Evolutionary conservation across 2,329 filamentous ascomycete genomes (phyloP).

Genomic region (Fonsecaea pugnacius): DNA sequence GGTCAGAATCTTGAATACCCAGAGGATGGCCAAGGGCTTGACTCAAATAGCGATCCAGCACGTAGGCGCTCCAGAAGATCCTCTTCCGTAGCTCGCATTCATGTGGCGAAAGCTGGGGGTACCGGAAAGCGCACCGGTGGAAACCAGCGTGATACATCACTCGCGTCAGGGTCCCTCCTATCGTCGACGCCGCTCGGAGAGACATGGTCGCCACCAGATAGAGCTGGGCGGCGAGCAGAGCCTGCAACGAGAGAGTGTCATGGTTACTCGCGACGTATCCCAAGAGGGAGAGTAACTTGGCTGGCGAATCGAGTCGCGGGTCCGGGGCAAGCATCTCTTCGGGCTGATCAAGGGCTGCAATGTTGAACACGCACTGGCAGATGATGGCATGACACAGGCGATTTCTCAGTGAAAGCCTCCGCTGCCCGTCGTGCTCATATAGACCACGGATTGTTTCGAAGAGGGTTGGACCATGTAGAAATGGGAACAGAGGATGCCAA

Average conservation of each 20-base stretch:
- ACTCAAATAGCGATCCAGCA: slow-evolving; percentile 59
- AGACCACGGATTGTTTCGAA: slow-evolving; percentile 53
- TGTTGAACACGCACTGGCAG: slow-evolving; percentile 61
- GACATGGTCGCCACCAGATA: slow-evolving; percentile 62
- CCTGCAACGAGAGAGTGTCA: slow-evolving; percentile 52
- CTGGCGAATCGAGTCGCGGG: slow-evolving; percentile 52
- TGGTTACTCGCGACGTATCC: slow-evolving; percentile 54
- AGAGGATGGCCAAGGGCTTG: slow-evolving; percentile 62
- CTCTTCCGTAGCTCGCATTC: slow-evolving; percentile 57
- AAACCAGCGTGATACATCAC: slow-evolving; percentile 63
- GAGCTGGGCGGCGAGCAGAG: slow-evolving; percentile 58
- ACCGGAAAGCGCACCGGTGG: slow-evolving; percentile 62
- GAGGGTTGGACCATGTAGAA: slow-evolving; percentile 59
- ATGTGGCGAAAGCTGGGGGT: slow-evolving; percentile 53
- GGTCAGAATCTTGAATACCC: slow-evolving; percentile 60
- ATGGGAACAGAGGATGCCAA: slow-evolving; percentile 63
- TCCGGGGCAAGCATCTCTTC: slow-evolving; percentile 49
- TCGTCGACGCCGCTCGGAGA: slow-evolving; percentile 60
- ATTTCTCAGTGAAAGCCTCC: slow-evolving; percentile 42
- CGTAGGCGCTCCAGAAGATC: slow-evolving; percentile 63
- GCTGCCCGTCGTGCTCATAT: slow-evolving; percentile 40
- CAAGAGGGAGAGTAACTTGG: slow-evolving; percentile 57
- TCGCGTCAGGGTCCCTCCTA: slow-evolving; percentile 60
- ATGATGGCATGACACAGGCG: slow-evolving; percentile 54
- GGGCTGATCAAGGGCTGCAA: slow-evolving; percentile 47